A percentile compares a stretch with the other conserved stretches of the same genome.
Evolutionary conservation across 2,329 filamentous ascomycete species (phyloP).

Genomic region (Cytospora piceae): DNA sequence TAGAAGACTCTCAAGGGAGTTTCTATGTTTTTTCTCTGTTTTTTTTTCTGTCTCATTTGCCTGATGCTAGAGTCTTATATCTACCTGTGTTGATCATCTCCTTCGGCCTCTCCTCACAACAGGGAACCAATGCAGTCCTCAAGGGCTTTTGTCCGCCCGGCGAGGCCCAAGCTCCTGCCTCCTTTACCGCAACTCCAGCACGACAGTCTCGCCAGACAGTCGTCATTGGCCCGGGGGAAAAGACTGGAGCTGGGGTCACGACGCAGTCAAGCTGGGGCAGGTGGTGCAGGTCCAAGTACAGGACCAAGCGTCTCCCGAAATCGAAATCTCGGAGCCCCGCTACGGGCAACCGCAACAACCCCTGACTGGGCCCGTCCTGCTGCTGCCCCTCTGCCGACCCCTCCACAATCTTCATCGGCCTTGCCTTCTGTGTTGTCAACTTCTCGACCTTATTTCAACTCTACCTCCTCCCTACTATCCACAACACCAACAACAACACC

Average conservation of each 20-base stretch:
- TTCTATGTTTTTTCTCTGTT: background rate
- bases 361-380: conserved; percentile 11
- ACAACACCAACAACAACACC: conserved; percentile 24
- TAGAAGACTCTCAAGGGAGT: background rate
- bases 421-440: conserved; percentile 19
- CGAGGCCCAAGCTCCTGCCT: background rate
- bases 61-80: background rate
- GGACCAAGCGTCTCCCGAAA: background rate
- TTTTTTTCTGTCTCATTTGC: no score
- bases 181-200: conserved; percentile 11
- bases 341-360: conserved; percentile 15
- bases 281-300: background rate
- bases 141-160: conserved; percentile 1
- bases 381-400: conserved; percentile 27
- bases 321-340: conserved; percentile 28
- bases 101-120: background rate
- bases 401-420: conserved; percentile 22
- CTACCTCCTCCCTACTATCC: conserved; percentile 9
- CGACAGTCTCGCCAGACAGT: background rate
- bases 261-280: background rate
- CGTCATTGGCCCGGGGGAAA: background rate
- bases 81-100: background rate
- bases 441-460: conserved; percentile 9
- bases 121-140: conserved; percentile 6
- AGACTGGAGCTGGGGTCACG: conserved; percentile 2